Base-by-base conservation (phyloP, 495 filamentous ascomycete genomes). In the Aspergillus diversus region DNA sequence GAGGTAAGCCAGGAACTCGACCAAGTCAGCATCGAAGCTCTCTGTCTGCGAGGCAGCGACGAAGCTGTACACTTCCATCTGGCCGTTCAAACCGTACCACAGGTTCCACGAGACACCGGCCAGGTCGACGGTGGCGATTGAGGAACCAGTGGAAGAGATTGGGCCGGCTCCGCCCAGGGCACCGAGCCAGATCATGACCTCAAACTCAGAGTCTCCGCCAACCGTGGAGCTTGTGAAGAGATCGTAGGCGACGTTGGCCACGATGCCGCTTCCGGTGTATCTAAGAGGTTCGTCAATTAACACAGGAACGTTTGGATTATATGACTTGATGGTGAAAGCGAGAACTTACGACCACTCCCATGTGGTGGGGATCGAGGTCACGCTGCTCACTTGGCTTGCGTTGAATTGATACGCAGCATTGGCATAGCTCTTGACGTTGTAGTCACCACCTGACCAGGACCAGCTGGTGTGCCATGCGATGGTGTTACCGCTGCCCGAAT, bases 151-250 rank as follows among this genome's bases (percentile, higher is more conserved):
- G 33, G 79, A 79, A 12, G 84, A 86, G 70, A 89, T 89, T 5
- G 87, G 85, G 11, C 85, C 86, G 5, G 87, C 85, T 52, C 84
- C 86, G 35, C 86, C 87, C 60, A 84, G 71, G 33, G 83, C 82
- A 5, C 75, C 86, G 27, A 90, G 81, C 88, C 88, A 91, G 66
- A 91, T 78, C 88, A 91, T 91, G 70, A 91, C 80, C 72, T 91
- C 88, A 71, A 88, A 89, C 66, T 85, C 77, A 33, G 77, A 71
- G 39, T 68, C 68, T 27, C 79, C 79, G 55, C 68, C 68, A 9
- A 82, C 66, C 17, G 77, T 78, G 27, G 81, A 75, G 16, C 77
- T 77, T 46, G 82, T 80, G 75, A 88, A 91, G 61, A 89, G 73
- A 68, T 90, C 87, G 69, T 90, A 90, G 27, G 86, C 75, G 21